Evolutionary conservation across 495 filamentous ascomycete species (phyloP), one percentile per base, ranked within the genome.

Genomic region (Astrothelium macrocarpum): DNA sequence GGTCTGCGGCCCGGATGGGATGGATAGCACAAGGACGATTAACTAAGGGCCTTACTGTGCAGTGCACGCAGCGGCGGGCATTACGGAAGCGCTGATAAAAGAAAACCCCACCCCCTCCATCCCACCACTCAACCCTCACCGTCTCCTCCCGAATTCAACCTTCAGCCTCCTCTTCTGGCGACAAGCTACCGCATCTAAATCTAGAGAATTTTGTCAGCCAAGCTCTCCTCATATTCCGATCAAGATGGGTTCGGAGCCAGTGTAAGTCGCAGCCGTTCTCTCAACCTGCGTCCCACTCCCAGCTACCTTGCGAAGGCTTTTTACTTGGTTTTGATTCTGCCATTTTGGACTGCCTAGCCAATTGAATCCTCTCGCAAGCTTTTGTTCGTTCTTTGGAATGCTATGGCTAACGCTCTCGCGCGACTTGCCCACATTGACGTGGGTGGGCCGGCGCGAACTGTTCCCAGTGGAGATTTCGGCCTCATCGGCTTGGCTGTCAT

Each of bases 401-500:
- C 59, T 7, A 42, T 80, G 81, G 75, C 82, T 87, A 78, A 85
- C 80, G 80, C 65, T 81, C 92, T 89, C 81, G 88, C 89, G 78
- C 90, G 90, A 80, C 84, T 94, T 72, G 87, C 90, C 79, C 86
- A 84, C 81, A 90, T 92, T 76, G 82, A 86, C 82, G 81, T 90
- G 80, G 86, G 87, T 32, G 65, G 62, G 46, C 65, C 53, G 7
- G 61, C 65, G 65, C 61, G 43, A 26, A 29, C 20, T 61, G 16
- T 53, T 49, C 39, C 59, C 63, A 70, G 67, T 74, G 84, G 82
- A 82, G 88, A 98, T 87, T 91, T 98, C 81, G 94, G 94, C 84
- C 91, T 98, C 75, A 97, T 98, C 79, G 94, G 94, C 87, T 84
- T 98, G 83, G 94, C 95, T 78, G 93, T 98, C 73, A 97, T 98